A percentile compares a stretch with the other conserved stretches of the same genome.
Conservation (phyloP, 2,329 filamentous ascomycete genomes). For the Alternaria consortialis region DNA sequence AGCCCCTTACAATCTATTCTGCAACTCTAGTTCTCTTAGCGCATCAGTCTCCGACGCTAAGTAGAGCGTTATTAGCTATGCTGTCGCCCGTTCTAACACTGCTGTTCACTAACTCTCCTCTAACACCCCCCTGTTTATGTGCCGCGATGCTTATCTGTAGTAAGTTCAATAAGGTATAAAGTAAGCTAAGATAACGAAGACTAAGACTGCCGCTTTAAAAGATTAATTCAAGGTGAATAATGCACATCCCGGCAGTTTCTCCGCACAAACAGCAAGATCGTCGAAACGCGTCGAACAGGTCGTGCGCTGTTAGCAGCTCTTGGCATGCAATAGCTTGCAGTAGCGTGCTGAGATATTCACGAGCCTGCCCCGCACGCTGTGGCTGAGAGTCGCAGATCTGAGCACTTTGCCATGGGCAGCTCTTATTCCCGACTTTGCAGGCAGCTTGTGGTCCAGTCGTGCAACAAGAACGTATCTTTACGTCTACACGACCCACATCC, state of each 20-base stretch:
- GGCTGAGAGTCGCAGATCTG: too few species aligned
- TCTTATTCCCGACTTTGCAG: too few species aligned
- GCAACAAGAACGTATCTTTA: too few species aligned
- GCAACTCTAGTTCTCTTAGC: not conserved
- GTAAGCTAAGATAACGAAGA: not conserved
- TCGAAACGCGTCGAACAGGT: not conserved
- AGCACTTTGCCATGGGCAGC: too few species aligned
- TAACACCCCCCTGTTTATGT: constrained; percentile 18
- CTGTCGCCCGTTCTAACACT: not conserved
- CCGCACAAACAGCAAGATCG: not conserved
- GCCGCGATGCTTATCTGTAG: constrained; percentile 7
- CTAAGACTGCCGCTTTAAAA: not conserved
- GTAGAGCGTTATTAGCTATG: not conserved
- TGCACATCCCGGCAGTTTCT: not conserved
- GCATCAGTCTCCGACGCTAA: not conserved
- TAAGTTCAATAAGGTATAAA: not conserved
- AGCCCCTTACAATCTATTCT: too few species aligned
- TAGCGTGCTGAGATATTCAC: constrained; percentile 4
- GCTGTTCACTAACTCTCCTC: constrained; percentile 8
- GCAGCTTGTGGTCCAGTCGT: too few species aligned
- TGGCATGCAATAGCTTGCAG: not conserved
- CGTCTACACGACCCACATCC: too few species aligned
- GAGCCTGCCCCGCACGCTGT: too few species aligned
- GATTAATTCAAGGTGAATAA: not conserved
- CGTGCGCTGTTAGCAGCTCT: not conserved